A percentile compares a stretch with the other conserved stretches of the same genome.
These are phyloP conservation scores for Testicularia cyperi DNA, from an alignment of 1,284 basidiomycete genomes.

Conservation along the genomic window DNA sequence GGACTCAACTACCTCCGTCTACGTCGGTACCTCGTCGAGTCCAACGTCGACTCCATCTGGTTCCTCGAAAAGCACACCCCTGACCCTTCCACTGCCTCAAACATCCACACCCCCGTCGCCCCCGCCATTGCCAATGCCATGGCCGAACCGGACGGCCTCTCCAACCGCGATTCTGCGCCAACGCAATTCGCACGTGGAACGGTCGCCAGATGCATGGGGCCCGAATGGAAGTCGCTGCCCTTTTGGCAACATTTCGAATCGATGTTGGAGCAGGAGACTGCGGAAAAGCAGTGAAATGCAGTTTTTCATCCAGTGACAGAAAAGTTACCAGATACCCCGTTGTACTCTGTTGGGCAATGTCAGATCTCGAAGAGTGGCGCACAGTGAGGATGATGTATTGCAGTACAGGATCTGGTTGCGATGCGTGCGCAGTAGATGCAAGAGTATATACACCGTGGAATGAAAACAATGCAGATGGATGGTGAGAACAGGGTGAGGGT, in stretches of 20 bases:
- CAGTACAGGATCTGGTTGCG: too few relatives aligned
- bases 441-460: too few relatives aligned
- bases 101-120: too few relatives aligned
- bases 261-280: conserved; percentile 2
- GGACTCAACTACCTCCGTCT: conserved; percentile 79
- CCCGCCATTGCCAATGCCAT: too few relatives aligned
- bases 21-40: conserved; percentile 69
- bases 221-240: conserved; percentile 14
- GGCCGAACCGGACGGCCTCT: too few relatives aligned
- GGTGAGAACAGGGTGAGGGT: not conserved
- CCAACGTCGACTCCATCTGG: conserved; percentile 73
- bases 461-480: not conserved
- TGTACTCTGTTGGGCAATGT: too few relatives aligned
- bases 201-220: conserved; percentile 12
- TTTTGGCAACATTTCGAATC: conserved; percentile 21
- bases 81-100: too few relatives aligned
- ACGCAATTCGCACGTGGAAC: conserved; percentile 25
- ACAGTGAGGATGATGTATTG: too few relatives aligned
- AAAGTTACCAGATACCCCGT: too few relatives aligned
- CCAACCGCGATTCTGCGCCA: not conserved
- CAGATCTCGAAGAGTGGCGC: too few relatives aligned
- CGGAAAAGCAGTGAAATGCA: not conserved
- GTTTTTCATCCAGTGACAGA: not conserved
- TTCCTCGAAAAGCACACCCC: conserved; percentile 61
- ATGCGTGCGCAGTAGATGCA: too few relatives aligned